These are phyloP conservation scores for Lepidopterella palustris DNA, from an alignment of 495 filamentous ascomycete genomes.

Conservation along the genomic window DNA sequence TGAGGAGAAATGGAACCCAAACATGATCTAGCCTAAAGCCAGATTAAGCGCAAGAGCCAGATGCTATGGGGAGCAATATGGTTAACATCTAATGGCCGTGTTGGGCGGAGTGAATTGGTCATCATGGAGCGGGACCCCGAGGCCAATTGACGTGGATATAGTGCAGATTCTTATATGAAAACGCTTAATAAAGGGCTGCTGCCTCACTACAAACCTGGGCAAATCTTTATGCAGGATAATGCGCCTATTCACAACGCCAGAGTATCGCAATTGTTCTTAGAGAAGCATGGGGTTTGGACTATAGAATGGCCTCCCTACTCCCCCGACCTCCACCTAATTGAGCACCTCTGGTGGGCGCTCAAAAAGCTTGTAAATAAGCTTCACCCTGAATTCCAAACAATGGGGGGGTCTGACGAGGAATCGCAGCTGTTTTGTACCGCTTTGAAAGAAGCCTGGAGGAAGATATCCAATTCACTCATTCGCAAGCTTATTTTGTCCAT, in stretches of 20 bases:
- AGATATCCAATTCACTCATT: slow-evolving; percentile 5
- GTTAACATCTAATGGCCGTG: background rate
- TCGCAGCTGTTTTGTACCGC: slow-evolving; percentile 5
- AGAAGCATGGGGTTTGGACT: background rate
- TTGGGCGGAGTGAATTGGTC: slow-evolving; percentile 5
- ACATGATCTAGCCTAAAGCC: slow-evolving; percentile 9
- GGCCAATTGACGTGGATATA: too few relatives aligned
- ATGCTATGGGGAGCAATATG: slow-evolving; percentile 15
- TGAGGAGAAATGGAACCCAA: slow-evolving; percentile 5
- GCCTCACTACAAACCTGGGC: background rate
- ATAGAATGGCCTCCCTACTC: slow-evolving; percentile 21
- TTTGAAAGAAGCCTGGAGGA: slow-evolving; percentile 4
- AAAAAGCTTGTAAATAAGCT: slow-evolving; percentile 20
- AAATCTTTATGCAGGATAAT: slow-evolving; percentile 15
- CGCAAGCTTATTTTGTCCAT: background rate
- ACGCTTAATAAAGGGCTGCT: background rate
- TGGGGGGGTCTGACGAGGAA: slow-evolving; percentile 2
- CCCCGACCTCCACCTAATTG: slow-evolving; percentile 21
- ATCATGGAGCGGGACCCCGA: slow-evolving; percentile 4
- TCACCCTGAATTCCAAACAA: slow-evolving; percentile 5
- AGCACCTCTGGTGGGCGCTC: slow-evolving; percentile 15
- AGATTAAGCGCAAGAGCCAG: slow-evolving; percentile 3
- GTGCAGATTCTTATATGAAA: background rate
- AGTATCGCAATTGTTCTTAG: background rate
- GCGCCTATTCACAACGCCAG: slow-evolving; percentile 10